These are phyloP conservation scores for Yamadazyma taylorii DNA, from an alignment of 1,139 yeast species.

Conservation along the genomic window DNA sequence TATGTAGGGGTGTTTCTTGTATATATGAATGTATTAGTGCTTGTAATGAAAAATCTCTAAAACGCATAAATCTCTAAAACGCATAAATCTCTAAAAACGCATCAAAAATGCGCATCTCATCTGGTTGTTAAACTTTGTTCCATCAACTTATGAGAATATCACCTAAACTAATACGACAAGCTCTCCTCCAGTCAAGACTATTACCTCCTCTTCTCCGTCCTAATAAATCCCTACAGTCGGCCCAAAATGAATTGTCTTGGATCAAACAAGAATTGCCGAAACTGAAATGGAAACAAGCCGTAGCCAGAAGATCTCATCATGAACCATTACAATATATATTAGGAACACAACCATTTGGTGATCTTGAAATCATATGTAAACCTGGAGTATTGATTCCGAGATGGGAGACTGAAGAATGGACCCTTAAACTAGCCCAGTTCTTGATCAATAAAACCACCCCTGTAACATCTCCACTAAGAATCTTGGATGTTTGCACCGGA, in stretches of 20 bases:
- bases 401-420: constrained; percentile 97
- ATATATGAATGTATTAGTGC: neutral
- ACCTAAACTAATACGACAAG: constrained; percentile 27
- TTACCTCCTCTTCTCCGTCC: constrained; percentile 36
- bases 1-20: constrained; percentile 46
- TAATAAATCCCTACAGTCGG: constrained; percentile 27
- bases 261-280: constrained; percentile 39
- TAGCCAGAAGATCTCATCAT: constrained; percentile 38
- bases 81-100: neutral
- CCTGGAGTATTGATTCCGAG: constrained; percentile 82
- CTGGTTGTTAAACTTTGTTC: neutral
- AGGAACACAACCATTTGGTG: constrained; percentile 86
- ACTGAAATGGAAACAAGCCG: constrained; percentile 35
- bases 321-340: constrained; percentile 83
- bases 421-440: constrained; percentile 36
- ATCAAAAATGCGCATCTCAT: neutral
- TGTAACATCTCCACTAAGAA: constrained; percentile 15
- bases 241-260: constrained; percentile 41
- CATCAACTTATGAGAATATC: constrained; percentile 24
- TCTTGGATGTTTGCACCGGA: constrained; percentile 85
- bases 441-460: constrained; percentile 15
- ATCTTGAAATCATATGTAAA: constrained; percentile 56
- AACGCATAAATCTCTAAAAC: neutral
- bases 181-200: constrained; percentile 22
- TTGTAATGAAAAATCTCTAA: neutral